Conservation (phyloP, 2,329 filamentous ascomycete genomes). For the Aspergillus pseudoterreus region DNA sequence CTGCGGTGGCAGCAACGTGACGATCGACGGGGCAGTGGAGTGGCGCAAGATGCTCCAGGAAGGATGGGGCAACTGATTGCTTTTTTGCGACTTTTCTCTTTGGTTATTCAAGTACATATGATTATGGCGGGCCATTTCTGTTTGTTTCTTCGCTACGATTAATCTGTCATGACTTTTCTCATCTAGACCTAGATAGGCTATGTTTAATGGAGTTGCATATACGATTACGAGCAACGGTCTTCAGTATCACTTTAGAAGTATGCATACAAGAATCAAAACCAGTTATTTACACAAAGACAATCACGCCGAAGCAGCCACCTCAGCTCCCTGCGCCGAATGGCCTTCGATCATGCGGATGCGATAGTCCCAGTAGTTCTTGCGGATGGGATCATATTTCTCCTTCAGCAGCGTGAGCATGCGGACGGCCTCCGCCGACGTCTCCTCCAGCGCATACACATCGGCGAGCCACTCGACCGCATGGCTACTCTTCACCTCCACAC, state of each 20-base stretch:
- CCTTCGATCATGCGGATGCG: constrained; percentile 50
- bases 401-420: constrained; percentile 69
- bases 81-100: constrained; percentile 5
- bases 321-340: constrained; percentile 4
- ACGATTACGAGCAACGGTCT: not conserved
- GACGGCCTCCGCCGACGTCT: constrained; percentile 53
- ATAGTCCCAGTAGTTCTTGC: constrained; percentile 91
- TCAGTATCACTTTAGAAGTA: too few species aligned
- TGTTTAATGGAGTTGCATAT: not conserved
- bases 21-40: constrained; percentile 56
- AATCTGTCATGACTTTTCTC: not conserved
- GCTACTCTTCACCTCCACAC: constrained; percentile 53
- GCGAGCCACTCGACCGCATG: constrained; percentile 54
- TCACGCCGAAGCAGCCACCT: constrained; percentile 18
- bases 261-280: not conserved
- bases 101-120: constrained; percentile 1
- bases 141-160: not conserved
- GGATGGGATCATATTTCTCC: constrained; percentile 84
- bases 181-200: not conserved
- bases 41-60: constrained; percentile 50
- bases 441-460: constrained; percentile 41
- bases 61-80: constrained; percentile 30
- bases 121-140: constrained; percentile 4
- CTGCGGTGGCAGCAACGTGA: constrained; percentile 73
- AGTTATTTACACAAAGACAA: not conserved